phyloP scores from a whole-genome alignment of 2,329 filamentous ascomycete species.

The Orbilia blumenaviensis region DNA sequence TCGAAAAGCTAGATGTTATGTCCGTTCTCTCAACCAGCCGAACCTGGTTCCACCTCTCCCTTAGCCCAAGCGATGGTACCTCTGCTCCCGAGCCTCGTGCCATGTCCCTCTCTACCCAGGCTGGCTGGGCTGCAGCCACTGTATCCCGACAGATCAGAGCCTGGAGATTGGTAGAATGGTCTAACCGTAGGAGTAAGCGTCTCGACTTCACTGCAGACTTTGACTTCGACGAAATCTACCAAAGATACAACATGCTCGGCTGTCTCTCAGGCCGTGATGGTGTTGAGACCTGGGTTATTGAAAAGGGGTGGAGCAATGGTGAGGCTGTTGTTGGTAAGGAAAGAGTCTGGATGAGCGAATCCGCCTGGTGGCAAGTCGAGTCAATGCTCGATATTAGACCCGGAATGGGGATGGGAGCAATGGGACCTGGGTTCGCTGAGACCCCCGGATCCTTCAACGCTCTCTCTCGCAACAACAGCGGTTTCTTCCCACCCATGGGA shows the following conservation, averaged over 20 bases:
- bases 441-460: constrained; percentile 59
- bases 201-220: constrained; percentile 98
- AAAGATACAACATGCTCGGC: constrained; percentile 81
- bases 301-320: constrained; percentile 97
- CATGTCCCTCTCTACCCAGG: constrained; percentile 72
- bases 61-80: constrained; percentile 87
- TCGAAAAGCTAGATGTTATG: constrained; percentile 75
- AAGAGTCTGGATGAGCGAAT: constrained; percentile 93
- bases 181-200: constrained; percentile 87
- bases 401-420: constrained; percentile 62
- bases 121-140: constrained; percentile 87
- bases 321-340: constrained; percentile 91
- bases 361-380: constrained; percentile 97
- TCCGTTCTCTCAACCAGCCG: constrained; percentile 81
- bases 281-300: constrained; percentile 91
- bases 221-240: constrained; percentile 88
- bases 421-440: constrained; percentile 75
- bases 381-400: constrained; percentile 79
- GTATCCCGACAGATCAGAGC: constrained; percentile 91
- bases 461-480: constrained; percentile 62
- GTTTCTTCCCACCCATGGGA: constrained; percentile 76
- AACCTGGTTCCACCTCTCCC: constrained; percentile 90
- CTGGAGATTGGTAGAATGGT: constrained; percentile 96
- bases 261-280: constrained; percentile 91
- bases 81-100: constrained; percentile 70